Base-by-base conservation (phyloP, 225 moss, liverwort and hornwort genomes). In the Lunularia cruciata region DNA sequence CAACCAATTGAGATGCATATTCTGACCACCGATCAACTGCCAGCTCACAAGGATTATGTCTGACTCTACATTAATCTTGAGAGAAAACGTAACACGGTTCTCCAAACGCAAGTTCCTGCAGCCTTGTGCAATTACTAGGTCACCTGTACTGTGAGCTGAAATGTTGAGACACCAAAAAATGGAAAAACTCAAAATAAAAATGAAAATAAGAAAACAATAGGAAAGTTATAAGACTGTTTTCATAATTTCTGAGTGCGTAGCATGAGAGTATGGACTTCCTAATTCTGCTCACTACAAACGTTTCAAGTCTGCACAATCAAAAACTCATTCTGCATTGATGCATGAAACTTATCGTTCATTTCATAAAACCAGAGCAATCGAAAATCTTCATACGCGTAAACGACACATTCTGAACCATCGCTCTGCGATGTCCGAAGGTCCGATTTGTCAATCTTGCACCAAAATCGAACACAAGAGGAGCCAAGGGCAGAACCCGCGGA, bases 91-190 rank as follows among this genome's bases (percentile, higher is more conserved):
- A 13, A 59, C 19, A 36, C 37, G n/a, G n/a, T 62, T 26, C 6
- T 62, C 12, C 5, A 22, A 11, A 35, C 59, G 4, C 37, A 13
- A 40, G 8, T 40, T 20, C 36, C 37, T 40, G 13, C 59, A 33
- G 26, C 13, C 40, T 39, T 62, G 39, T 15, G 15, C 23, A 23
- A 39, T 62, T 62, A 39, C 62, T 62, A 62, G 62, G 62, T 62
- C 62, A 39, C 23, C 15, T 62, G 37, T 11, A 60, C 62, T 62
- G 39, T 62, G 62, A 62, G 62, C 62, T 62, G 62, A 62, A 62
- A 38, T 57, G n/a, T n/a, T n/a, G n/a, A n/a, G n/a, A n/a, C n/a
- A n/a, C n/a, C n/a, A n/a, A n/a, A n/a, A n/a, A n/a, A n/a, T n/a
- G n/a, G n/a, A n/a, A n/a, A n/a, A n/a, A n/a, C n/a, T n/a, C n/a